Evolutionary conservation across 2,329 filamentous ascomycete species (phyloP), one percentile per base, ranked within the genome.

Genomic region (Ilyonectria destructans): DNA sequence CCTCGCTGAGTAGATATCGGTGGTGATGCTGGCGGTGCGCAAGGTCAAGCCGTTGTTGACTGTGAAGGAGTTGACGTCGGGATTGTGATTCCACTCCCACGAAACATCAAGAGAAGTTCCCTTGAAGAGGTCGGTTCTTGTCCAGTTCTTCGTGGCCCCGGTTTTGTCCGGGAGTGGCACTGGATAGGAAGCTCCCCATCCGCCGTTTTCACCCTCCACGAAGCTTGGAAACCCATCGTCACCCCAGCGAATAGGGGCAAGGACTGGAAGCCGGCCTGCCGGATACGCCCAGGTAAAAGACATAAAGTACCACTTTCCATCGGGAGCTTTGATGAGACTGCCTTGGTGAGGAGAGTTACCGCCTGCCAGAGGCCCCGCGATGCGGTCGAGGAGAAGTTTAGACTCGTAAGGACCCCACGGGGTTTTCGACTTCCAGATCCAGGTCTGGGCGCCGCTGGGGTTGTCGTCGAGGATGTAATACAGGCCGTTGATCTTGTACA

Each of bases 261-360:
- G 77, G 0, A 88, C 85, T 0, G 88, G 88, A 8, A 88, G 84
- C 17, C 88, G 82, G 0, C 88, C 89, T 2, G 81, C 84, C 0
- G 89, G 88, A 58, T 87, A 90, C 0, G 82, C 80, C 70, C 87
- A 85, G 6, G 84, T 76, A 71, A 90, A 90, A 0, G 85, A 83
- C 77, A 89, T 85, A 69, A 88, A 90, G 72, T 87, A 89, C 88
- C 88, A 90, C 15, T 85, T 77, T 0, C 85, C 86, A 8, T 81
- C 75, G 1, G 82, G 82, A 0, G 86, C 88, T 29, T 88, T 81
- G 1, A 90, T 83, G 2, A 90, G 77, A 13, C 85, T 84, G 0
- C 88, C 88, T 74, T 91, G 89, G 65, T 89, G 86, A 0, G 85
- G 83, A 15, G 75, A 43, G 40, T n/a, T 40, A 6, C 37, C 37